Evolutionary conservation across 176 grass and related monocot genomes (phyloP), one percentile per base, ranked within the genome.

Genomic region (Phoenix roebelenii): DNA sequence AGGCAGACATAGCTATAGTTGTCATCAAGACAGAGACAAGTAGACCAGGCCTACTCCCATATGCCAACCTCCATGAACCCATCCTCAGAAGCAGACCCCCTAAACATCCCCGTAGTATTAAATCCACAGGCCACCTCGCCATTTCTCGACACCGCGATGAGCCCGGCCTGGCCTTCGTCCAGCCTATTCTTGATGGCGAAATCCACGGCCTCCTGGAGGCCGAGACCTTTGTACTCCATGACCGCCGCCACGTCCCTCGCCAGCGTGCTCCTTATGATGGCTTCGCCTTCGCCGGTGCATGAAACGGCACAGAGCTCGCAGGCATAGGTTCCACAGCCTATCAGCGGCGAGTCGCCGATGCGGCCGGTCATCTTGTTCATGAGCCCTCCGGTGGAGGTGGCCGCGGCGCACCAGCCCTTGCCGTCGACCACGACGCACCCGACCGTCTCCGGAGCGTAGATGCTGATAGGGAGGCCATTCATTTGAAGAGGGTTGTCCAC

Each of bases 301-400:
- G 63, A 65, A 22, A 65, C 23, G 7, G 63, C 63, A 14, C 63
- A 65, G 19, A 18, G 49, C 4, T 65, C 63, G 18, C 63, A 65
- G 5, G 63, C 63, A 50, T 65, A 65, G 15, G 63, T 65, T 2
- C 63, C 63, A 23, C 39, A 52, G 5, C 63, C 63, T 48, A 65
- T 65, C 22, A 65, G 48, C 23, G 63, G 63, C 15, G 63, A 65
- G 63, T 65, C 63, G 15, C 63, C 63, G 22, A 65, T 65, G 48
- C 63, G 63, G 49, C 63, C 63, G 23, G 6, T 65, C 63, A 65
- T 28, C 49, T 65, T 65, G 63, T 65, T 65, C 63, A 65, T 65
- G 22, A 65, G 63, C 22, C 63, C 63, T 15, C 63, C 63, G 49
- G 63, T 65, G 49, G 63, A 65, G 23, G 63, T 65, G 15, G 63